Evolutionary conservation across 129 eudicot genomes (phyloP).

Genomic region (Cynara cardunculus): DNA sequence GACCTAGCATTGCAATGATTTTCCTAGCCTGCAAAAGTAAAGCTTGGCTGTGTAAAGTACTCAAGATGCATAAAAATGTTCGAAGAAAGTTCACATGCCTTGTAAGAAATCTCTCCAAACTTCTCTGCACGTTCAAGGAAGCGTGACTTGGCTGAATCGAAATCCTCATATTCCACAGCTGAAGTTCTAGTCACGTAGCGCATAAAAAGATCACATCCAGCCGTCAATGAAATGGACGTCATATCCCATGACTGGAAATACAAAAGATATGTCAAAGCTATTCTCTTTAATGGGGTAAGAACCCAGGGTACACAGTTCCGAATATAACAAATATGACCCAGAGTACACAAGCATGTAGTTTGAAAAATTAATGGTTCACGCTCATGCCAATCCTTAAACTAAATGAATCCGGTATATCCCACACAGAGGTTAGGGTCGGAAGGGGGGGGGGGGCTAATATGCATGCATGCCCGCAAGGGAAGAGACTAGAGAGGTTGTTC

Average conservation of each 20-base stretch:
- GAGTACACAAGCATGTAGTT: neutral
- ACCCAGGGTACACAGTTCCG: neutral
- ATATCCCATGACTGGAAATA: conserved; percentile 84
- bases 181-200: conserved; percentile 96
- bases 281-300: neutral
- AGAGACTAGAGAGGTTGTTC: too few species aligned
- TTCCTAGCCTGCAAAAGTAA: conserved; percentile 64
- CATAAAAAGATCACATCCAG: conserved; percentile 98
- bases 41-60: neutral
- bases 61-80: neutral
- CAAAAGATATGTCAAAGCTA: neutral
- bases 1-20: conserved; percentile 91
- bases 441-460: too few species aligned
- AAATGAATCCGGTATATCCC: neutral
- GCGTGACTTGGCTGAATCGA: conserved; percentile 86
- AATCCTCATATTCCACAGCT: conserved; percentile 88
- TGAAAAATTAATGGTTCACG: neutral
- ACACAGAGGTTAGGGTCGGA: too few species aligned
- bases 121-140: conserved; percentile 97
- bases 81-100: conserved; percentile 42
- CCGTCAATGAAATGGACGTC: conserved; percentile 93
- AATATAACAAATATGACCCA: too few species aligned
- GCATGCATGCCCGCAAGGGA: too few species aligned
- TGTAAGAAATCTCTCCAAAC: conserved; percentile 92
- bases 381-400: neutral